Conservation (phyloP, 2,329 filamentous ascomycete genomes). For the Fusarium praegraminearum region DNA sequence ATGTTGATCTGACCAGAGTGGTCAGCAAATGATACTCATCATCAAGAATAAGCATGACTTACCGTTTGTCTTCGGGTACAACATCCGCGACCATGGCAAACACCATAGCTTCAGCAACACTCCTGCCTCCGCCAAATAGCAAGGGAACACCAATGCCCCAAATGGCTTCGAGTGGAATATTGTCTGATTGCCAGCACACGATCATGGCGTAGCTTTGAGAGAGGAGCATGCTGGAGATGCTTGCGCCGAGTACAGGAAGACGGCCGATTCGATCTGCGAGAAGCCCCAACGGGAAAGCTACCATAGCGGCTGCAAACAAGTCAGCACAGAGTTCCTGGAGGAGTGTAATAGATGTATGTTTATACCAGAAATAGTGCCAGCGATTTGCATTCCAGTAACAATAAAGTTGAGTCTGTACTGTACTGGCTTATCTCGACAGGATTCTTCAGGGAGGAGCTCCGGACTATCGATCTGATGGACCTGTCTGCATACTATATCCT, state of each 20-base stretch:
- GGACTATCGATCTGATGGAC: slow-evolving; percentile 3
- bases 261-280: slow-evolving; percentile 43
- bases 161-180: slow-evolving; percentile 41
- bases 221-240: slow-evolving; percentile 43
- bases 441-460: slow-evolving; percentile 31
- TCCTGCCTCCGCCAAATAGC: slow-evolving; percentile 45
- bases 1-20: slow-evolving; percentile 31
- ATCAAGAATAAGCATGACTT: background rate
- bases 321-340: background rate
- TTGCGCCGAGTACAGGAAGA: slow-evolving; percentile 43
- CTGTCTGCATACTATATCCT: slow-evolving; percentile 44
- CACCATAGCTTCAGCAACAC: slow-evolving; percentile 47
- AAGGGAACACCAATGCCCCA: slow-evolving; percentile 42
- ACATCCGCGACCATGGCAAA: slow-evolving; percentile 46
- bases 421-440: slow-evolving; percentile 37
- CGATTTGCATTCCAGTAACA: slow-evolving; percentile 38
- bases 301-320: slow-evolving; percentile 33
- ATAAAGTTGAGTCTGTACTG: slow-evolving; percentile 43
- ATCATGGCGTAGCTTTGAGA: slow-evolving; percentile 40
- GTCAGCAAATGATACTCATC: background rate
- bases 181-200: slow-evolving; percentile 37
- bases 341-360: background rate
- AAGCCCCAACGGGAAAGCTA: slow-evolving; percentile 41
- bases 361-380: slow-evolving; percentile 37
- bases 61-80: slow-evolving; percentile 32